A percentile compares a stretch with the other conserved stretches of the same genome.
Evolutionary conservation across 108 stramenopile genomes (phyloP).

Genomic region (Schizochytrium sp.): DNA sequence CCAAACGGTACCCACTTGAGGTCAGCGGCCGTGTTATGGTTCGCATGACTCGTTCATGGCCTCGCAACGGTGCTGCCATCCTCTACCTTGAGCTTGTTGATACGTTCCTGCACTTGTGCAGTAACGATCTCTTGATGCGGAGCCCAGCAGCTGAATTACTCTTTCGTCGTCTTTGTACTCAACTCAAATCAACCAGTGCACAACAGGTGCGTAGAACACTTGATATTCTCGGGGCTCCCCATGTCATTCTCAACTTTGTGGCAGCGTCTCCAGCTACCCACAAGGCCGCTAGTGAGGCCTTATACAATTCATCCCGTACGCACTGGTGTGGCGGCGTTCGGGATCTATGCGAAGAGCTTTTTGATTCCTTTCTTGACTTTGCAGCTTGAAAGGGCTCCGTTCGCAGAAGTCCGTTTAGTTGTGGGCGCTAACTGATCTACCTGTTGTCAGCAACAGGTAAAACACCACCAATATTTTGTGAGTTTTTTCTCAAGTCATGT

Average conservation of each 20-base stretch:
- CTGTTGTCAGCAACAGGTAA: too few relatives aligned
- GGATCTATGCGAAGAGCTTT: constrained; percentile 30
- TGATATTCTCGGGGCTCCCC: constrained; percentile 11
- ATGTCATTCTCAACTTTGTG: constrained; percentile 36
- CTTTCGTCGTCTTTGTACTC: constrained; percentile 6
- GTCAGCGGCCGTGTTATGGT: neutral
- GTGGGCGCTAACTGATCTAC: too few relatives aligned
- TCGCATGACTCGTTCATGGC: constrained; percentile 48
- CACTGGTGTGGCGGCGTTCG: constrained; percentile 25
- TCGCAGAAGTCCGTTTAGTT: too few relatives aligned
- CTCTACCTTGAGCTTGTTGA: constrained; percentile 53
- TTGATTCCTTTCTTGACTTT: constrained; percentile 50
- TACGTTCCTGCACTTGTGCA: constrained; percentile 42
- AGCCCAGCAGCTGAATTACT: neutral
- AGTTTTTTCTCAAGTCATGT: too few relatives aligned
- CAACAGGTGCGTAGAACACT: constrained; percentile 45
- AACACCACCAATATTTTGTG: too few relatives aligned
- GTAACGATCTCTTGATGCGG: neutral
- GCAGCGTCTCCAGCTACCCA: neutral
- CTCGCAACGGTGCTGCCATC: neutral
- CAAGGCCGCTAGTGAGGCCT: neutral
- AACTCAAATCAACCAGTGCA: neutral
- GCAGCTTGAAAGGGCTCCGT: neutral
- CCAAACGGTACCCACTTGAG: neutral
- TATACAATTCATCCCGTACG: constrained; percentile 13